Evolutionary conservation across 1,284 basidiomycete species (phyloP).

Genomic region (Ustilago cynodontis): DNA sequence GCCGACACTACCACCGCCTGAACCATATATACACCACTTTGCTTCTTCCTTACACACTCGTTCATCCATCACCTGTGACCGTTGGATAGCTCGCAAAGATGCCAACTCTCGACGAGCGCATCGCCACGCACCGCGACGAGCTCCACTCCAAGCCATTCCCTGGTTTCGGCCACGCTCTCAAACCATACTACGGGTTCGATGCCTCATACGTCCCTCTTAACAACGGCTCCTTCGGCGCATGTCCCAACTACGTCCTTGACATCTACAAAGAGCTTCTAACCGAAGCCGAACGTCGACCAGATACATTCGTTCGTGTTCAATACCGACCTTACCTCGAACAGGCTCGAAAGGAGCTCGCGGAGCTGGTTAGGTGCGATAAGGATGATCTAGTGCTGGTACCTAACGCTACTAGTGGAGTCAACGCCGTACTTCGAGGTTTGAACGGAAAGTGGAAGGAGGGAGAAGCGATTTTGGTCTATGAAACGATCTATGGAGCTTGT

Average conservation of each 20-base stretch:
- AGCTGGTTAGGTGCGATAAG: slow-evolving; percentile 20
- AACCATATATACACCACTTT: neutral
- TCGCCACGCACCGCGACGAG: slow-evolving; percentile 16
- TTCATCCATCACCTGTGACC: neutral
- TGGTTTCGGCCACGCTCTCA: slow-evolving; percentile 36
- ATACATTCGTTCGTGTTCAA: slow-evolving; percentile 31
- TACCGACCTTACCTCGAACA: slow-evolving; percentile 21
- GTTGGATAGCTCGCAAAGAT: neutral
- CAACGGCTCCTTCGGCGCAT: slow-evolving; percentile 50
- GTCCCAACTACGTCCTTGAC: slow-evolving; percentile 43
- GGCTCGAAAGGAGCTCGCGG: slow-evolving; percentile 26
- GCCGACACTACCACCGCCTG: neutral
- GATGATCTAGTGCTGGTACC: slow-evolving; percentile 65
- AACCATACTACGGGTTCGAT: slow-evolving; percentile 41
- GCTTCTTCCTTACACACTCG: neutral
- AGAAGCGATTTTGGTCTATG: slow-evolving; percentile 61
- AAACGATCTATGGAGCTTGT: slow-evolving; percentile 66
- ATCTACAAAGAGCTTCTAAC: slow-evolving; percentile 24
- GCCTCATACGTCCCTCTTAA: slow-evolving; percentile 37
- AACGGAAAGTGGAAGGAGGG: slow-evolving; percentile 55
- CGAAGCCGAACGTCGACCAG: slow-evolving; percentile 37
- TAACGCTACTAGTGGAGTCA: slow-evolving; percentile 68
- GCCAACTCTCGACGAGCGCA: slow-evolving; percentile 18
- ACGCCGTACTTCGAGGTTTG: slow-evolving; percentile 61
- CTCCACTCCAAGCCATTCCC: slow-evolving; percentile 34